Evolutionary conservation across 495 filamentous ascomycete genomes (phyloP).

Genomic region (Mytilinidion resinicola): DNA sequence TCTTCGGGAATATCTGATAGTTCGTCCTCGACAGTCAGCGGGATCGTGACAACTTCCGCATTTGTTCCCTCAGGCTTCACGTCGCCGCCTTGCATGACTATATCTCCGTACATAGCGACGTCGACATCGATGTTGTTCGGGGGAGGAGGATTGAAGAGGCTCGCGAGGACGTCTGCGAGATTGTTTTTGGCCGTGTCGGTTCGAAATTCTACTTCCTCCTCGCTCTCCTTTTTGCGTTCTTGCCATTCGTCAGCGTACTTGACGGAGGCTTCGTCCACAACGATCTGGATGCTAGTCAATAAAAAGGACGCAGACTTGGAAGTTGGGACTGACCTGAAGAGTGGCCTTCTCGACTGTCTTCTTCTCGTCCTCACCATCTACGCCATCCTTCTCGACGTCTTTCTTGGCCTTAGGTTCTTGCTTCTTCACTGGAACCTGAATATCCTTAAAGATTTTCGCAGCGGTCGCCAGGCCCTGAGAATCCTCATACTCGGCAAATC

Average conservation of each 20-base stretch:
- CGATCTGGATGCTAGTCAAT: constrained; percentile 42
- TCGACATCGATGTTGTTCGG: constrained; percentile 47
- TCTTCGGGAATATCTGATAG: constrained; percentile 92
- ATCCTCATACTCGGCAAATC: constrained; percentile 96
- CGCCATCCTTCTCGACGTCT: constrained; percentile 35
- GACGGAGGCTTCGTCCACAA: constrained; percentile 72
- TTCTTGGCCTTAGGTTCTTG: constrained; percentile 47
- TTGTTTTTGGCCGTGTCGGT: constrained; percentile 58
- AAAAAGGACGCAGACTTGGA: background rate
- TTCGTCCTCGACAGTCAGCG: constrained; percentile 81
- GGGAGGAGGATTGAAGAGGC: constrained; percentile 64
- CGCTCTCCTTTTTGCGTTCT: constrained; percentile 56
- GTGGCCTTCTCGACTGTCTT: constrained; percentile 17
- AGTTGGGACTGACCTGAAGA: background rate
- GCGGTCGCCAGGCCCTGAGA: constrained; percentile 80
- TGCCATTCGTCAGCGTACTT: constrained; percentile 79
- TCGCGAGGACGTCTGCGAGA: constrained; percentile 59
- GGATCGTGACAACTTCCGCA: constrained; percentile 84
- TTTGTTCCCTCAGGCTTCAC: constrained; percentile 44
- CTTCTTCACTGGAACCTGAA: constrained; percentile 78
- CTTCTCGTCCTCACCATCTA: constrained; percentile 39
- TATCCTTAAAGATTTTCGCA: constrained; percentile 75
- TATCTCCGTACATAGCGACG: constrained; percentile 67
- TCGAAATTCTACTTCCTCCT: constrained; percentile 58
- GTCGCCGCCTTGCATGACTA: constrained; percentile 60